These are phyloP conservation scores for Boletus rubescentipes DNA, from an alignment of 768 basidiomycete species.

Conservation along the genomic window DNA sequence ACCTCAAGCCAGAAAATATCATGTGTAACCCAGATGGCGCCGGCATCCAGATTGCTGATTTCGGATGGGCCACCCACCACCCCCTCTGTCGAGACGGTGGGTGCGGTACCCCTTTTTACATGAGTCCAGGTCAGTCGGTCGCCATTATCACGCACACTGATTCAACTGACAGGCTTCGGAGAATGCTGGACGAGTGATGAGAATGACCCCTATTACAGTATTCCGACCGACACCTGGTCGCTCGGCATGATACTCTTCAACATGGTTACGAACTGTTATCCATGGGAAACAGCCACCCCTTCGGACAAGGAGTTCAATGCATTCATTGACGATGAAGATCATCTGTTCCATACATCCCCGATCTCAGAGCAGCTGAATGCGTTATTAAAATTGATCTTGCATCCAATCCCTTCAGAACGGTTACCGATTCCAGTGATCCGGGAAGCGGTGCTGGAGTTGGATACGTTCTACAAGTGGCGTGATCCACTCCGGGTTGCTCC, in stretches of 20 bases:
- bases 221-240: slow-evolving; percentile 59
- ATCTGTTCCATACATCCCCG: background rate
- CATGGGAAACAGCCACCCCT: slow-evolving; percentile 1
- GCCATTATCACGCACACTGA: background rate
- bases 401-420: background rate
- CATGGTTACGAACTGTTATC: slow-evolving; percentile 56
- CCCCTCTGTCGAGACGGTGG: background rate
- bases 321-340: background rate
- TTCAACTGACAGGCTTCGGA: slow-evolving; percentile 23
- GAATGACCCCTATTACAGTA: slow-evolving; percentile 15
- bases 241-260: slow-evolving; percentile 81
- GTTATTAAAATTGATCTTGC: background rate
- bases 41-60: background rate
- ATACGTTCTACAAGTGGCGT: background rate
- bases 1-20: slow-evolving; percentile 1
- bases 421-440: background rate
- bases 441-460: background rate
- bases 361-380: slow-evolving; percentile 8
- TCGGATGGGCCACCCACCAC: background rate
- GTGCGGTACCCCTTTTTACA: background rate
- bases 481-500: too few species aligned
- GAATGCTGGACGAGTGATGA: slow-evolving; percentile 54
- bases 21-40: background rate
- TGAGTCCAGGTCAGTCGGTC: slow-evolving; percentile 1
- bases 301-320: background rate